Base-by-base conservation (phyloP, 768 basidiomycete genomes). In the Rhizopogon roseolus region DNA sequence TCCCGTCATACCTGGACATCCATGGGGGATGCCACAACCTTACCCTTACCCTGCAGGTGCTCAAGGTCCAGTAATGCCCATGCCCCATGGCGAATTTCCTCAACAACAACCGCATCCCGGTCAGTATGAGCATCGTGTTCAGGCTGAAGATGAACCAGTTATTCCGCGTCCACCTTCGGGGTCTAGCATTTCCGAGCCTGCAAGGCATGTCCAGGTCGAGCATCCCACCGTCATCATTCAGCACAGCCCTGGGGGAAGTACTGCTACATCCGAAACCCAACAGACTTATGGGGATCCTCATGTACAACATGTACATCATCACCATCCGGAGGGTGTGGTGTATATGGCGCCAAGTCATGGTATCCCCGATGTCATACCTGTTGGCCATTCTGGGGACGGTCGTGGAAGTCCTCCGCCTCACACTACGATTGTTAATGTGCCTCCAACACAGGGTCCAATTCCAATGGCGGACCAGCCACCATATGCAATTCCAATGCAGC, bases 41-140 rank as follows among this genome's bases (percentile, higher is more conserved):
- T 44, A 41, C 28, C 56, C 28, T 53, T 62, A 51, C 32, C 37
- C 19, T 9, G 57, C 56, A 13, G 71, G 71, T 8, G 72, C 77
- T 19, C 66, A 78, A 50, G 76, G 77, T 7, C 64, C 62, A 25
- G 75, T 71, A n/a, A 49, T 41, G 4, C 56, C 57, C 9, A 49
- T 41, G 4, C 56, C 57, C 9, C 60, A 54, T 28, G 56, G 39
- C 1, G 53, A 49, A 3, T 54, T 46, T 41, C 57, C 36, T 41
- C 49, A 55, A 2, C 49, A 27, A 38, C 45, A 38, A 2, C 29
- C 44, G 22, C 22, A 45, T 17, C 63, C 55, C 8, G 13, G 22
- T 16, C 56, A 49, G 16, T 59, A 55, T 29, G 7, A 28, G 41
- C 52, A 58, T 25, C 59, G 2, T 10, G 22, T 29, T 11, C 49